Conservation (phyloP, 2,329 filamentous ascomycete species). For the Venturia oleaginea region DNA sequence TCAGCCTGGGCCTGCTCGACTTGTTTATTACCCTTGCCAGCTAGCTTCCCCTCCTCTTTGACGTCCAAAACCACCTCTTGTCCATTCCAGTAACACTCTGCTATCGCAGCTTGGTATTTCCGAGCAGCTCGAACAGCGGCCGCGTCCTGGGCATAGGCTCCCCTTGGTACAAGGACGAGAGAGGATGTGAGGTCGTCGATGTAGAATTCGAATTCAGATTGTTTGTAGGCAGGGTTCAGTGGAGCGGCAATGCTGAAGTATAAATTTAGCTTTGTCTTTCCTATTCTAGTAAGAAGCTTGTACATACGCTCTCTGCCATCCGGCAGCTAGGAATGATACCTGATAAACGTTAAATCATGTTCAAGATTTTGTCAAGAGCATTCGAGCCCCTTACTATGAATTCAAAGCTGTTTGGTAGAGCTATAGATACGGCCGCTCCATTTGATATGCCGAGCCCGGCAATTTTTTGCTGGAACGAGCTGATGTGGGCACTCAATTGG, state of each 20-base stretch:
- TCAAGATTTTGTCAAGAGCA: neutral
- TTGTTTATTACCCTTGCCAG: conserved; percentile 37
- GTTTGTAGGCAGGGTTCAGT: conserved; percentile 82
- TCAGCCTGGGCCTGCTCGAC: conserved; percentile 56
- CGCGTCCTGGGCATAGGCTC: conserved; percentile 56
- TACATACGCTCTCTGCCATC: conserved; percentile 61
- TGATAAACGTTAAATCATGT: neutral
- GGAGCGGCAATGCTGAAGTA: conserved; percentile 57
- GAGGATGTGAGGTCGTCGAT: conserved; percentile 79
- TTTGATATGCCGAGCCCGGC: conserved; percentile 63
- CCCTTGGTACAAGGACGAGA: conserved; percentile 65
- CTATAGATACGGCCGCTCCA: conserved; percentile 68
- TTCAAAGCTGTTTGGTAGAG: conserved; percentile 75
- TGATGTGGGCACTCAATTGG: conserved; percentile 56
- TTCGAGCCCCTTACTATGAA: conserved; percentile 58
- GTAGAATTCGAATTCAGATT: conserved; percentile 86
- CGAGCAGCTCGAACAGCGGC: conserved; percentile 67
- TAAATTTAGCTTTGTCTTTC: neutral
- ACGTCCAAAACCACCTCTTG: conserved; percentile 65
- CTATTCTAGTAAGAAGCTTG: neutral
- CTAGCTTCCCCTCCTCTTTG: conserved; percentile 63
- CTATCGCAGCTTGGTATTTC: conserved; percentile 75
- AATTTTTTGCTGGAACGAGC: conserved; percentile 67
- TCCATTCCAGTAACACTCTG: conserved; percentile 74
- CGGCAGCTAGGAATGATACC: conserved; percentile 63